Percentiles rank a stretch among this genome's conserved stretches.
phyloP scores from a whole-genome alignment of 352 stramenopile genomes.

The Aphanomyces cochlioides region DNA sequence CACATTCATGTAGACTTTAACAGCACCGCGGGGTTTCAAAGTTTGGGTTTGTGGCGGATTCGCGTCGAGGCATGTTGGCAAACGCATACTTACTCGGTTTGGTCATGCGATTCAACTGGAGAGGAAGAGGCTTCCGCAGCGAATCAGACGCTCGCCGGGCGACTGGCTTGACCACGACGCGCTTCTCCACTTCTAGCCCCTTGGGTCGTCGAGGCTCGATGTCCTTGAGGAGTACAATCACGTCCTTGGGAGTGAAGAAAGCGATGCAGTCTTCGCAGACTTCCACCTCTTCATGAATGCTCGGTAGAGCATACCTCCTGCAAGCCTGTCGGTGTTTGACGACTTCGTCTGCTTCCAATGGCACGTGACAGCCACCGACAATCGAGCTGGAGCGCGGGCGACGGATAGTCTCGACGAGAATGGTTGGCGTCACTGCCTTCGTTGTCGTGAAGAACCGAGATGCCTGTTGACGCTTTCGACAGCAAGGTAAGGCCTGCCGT shows the following conservation, averaged over 20 bases:
- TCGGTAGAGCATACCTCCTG: neutral
- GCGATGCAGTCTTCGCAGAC: slow-evolving; percentile 12
- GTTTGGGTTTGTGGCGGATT: neutral
- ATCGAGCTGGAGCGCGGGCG: neutral
- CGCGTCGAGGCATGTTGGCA: neutral
- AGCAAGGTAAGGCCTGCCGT: no score
- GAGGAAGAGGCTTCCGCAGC: neutral
- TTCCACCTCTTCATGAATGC: neutral
- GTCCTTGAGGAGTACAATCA: neutral
- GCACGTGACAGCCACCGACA: neutral
- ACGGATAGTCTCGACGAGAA: no score
- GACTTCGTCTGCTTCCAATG: neutral
- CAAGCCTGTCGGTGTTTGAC: neutral
- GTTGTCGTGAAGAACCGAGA: no score
- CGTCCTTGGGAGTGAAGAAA: neutral
- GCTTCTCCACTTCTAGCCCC: no score
- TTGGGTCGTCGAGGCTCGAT: neutral
- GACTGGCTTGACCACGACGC: no score
- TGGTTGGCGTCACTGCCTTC: no score
- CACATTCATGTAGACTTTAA: no score
- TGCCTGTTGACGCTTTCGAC: no score
- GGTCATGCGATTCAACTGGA: neutral
- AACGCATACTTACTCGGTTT: slow-evolving; percentile 12
- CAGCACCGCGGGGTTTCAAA: no score
- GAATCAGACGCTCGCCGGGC: no score